phyloP scores from a whole-genome alignment of 352 stramenopile genomes.

The Paralagenidium karlingii region DNA sequence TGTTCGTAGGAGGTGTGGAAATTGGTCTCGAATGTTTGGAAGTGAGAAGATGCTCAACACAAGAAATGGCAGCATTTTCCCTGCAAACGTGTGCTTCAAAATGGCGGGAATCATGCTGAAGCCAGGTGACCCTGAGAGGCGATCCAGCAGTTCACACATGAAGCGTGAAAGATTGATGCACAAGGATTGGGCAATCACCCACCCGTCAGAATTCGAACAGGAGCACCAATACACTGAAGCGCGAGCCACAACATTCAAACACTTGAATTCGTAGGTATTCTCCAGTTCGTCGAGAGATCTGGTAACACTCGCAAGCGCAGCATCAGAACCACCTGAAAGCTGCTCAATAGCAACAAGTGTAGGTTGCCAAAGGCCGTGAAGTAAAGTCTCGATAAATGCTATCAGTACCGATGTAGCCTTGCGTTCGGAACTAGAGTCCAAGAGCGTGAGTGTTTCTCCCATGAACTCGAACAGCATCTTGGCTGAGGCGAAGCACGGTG shows the following conservation, averaged over 20 bases:
- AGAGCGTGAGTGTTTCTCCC: conserved; percentile 21
- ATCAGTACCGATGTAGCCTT: conserved; percentile 9
- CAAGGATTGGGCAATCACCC: conserved; percentile 39
- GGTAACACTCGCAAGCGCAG: not conserved
- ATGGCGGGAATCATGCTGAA: conserved; percentile 3
- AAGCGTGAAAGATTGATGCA: conserved; percentile 41
- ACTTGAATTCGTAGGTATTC: conserved; percentile 54
- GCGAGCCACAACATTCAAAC: conserved; percentile 62
- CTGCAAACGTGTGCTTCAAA: conserved; percentile 44
- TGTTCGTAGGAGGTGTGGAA: conserved; percentile 18
- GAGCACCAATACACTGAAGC: conserved; percentile 68
- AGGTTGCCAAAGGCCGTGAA: conserved; percentile 33
- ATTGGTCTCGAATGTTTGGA: conserved; percentile 27
- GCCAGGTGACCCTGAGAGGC: too few relatives aligned
- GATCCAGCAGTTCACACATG: conserved; percentile 20
- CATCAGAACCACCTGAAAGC: conserved; percentile 2
- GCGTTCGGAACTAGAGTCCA: conserved; percentile 2
- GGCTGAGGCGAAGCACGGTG: conserved; percentile 66
- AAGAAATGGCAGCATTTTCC: conserved; percentile 65
- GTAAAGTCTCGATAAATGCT: conserved; percentile 40
- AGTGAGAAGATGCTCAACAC: conserved; percentile 56
- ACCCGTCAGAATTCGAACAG: conserved; percentile 23
- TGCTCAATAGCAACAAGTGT: conserved; percentile 13
- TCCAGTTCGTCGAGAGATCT: conserved; percentile 33
- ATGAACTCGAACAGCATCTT: conserved; percentile 82